A percentile compares a stretch with the other conserved stretches of the same genome.
Evolutionary conservation across 768 basidiomycete species (phyloP).

Genomic region (Paxillus rubicundulus): DNA sequence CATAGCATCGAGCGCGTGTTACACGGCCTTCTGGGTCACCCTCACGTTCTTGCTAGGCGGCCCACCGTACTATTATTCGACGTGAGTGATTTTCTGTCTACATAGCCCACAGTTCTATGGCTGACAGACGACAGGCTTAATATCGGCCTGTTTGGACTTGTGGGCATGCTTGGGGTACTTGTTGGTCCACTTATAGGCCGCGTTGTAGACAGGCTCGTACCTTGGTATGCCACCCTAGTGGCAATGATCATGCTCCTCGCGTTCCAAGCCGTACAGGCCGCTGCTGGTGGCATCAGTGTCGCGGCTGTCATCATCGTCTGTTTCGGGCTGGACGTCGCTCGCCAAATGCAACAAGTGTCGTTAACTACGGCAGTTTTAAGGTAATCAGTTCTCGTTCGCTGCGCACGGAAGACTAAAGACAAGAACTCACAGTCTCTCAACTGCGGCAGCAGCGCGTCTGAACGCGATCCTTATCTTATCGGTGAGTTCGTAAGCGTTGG

Average conservation of each 20-base stretch:
- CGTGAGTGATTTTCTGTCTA: constrained; percentile 36
- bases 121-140: constrained; percentile 34
- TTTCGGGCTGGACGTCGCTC: constrained; percentile 71
- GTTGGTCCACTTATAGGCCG: constrained; percentile 69
- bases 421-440: constrained; percentile 27
- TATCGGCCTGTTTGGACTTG: constrained; percentile 73
- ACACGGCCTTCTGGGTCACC: constrained; percentile 66
- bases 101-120: neutral
- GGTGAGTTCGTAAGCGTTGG: constrained; percentile 34
- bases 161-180: constrained; percentile 70
- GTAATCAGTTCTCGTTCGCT: constrained; percentile 31
- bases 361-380: constrained; percentile 57
- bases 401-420: constrained; percentile 6
- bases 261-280: constrained; percentile 64
- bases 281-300: constrained; percentile 66
- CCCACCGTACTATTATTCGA: constrained; percentile 72
- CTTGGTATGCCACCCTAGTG: constrained; percentile 73
- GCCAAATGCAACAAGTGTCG: constrained; percentile 74
- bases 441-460: constrained; percentile 61
- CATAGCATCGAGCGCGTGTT: constrained; percentile 57
- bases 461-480: constrained; percentile 76
- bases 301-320: constrained; percentile 68
- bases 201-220: constrained; percentile 65
- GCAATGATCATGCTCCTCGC: constrained; percentile 45
- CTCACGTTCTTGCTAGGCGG: constrained; percentile 81